These are phyloP conservation scores for Chrysoporthe deuterocubensis DNA, from an alignment of 2,329 filamentous ascomycete genomes.

Conservation along the genomic window DNA sequence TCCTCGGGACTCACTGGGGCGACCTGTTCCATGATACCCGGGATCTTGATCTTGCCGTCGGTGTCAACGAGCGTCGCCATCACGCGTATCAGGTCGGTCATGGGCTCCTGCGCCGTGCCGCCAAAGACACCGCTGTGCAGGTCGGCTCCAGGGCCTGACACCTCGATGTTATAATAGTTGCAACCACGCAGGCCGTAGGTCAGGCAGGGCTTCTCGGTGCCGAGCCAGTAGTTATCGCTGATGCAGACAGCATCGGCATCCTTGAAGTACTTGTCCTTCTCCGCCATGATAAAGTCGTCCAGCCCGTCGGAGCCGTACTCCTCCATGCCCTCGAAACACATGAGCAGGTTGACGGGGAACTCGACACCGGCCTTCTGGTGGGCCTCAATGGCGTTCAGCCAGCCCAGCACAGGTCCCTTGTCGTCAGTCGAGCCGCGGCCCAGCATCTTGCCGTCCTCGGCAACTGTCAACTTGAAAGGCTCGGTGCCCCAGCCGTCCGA, in stretches of 20 bases:
- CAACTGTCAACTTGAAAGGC: conserved; percentile 86
- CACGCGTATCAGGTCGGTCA: conserved; percentile 90
- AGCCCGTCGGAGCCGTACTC: conserved; percentile 97
- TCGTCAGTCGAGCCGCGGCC: conserved; percentile 95
- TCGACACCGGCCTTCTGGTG: conserved; percentile 94
- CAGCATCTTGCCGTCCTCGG: conserved; percentile 93
- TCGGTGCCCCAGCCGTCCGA: conserved; percentile 96
- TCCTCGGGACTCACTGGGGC: conserved; percentile 87
- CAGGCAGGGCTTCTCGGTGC: conserved; percentile 96
- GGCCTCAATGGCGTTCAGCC: conserved; percentile 97
- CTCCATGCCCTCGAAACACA: conserved; percentile 99
- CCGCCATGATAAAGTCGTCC: conserved; percentile 89
- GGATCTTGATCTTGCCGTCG: conserved; percentile 89
- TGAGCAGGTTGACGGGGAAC: conserved; percentile 95
- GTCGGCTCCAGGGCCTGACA: conserved; percentile 90
- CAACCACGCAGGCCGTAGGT: conserved; percentile 96
- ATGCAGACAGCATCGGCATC: conserved; percentile 97
- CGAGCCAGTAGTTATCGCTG: conserved; percentile 99
- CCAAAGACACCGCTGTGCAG: conserved; percentile 97
- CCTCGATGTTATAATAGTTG: conserved; percentile 95
- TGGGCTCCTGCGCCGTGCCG: conserved; percentile 94
- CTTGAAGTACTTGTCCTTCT: conserved; percentile 93
- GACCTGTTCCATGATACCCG: conserved; percentile 93
- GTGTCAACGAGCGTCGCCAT: conserved; percentile 85
- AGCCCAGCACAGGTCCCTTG: conserved; percentile 95